A percentile compares a stretch with the other conserved stretches of the same genome.
Evolutionary conservation across 2,329 filamentous ascomycete genomes (phyloP).

Genomic region (Ophiosphaerella korrae): DNA sequence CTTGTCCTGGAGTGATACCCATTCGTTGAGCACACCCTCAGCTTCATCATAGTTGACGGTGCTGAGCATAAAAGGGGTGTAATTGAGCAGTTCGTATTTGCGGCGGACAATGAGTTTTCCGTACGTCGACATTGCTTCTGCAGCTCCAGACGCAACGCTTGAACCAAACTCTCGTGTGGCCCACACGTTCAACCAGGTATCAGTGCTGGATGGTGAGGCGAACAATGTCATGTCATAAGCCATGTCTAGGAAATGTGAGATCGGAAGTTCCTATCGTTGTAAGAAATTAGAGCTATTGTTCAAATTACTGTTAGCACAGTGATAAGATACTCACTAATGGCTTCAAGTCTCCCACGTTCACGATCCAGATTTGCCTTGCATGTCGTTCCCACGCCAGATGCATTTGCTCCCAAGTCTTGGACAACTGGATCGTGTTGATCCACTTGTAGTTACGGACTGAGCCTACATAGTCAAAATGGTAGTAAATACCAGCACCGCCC

Average conservation of each 20-base stretch:
- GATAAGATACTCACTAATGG: conserved; percentile 49
- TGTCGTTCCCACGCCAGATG: conserved; percentile 62
- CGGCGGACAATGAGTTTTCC: conserved; percentile 59
- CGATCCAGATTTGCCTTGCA: conserved; percentile 65
- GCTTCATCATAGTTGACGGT: conserved; percentile 65
- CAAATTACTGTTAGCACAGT: background rate
- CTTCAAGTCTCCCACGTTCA: conserved; percentile 69
- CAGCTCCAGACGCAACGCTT: conserved; percentile 52
- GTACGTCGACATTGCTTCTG: conserved; percentile 59
- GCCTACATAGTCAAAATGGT: conserved; percentile 66
- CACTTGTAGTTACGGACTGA: conserved; percentile 60
- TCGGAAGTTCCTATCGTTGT: conserved; percentile 38
- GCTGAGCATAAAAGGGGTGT: conserved; percentile 58
- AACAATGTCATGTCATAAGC: conserved; percentile 65
- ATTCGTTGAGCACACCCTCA: conserved; percentile 59
- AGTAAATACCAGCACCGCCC: conserved; percentile 68
- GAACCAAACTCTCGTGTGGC: conserved; percentile 61
- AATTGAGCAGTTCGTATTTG: conserved; percentile 64
- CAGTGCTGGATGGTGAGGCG: conserved; percentile 47
- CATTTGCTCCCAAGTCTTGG: conserved; percentile 68
- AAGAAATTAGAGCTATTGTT: too few relatives aligned
- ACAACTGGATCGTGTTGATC: conserved; percentile 67
- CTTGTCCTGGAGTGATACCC: conserved; percentile 55
- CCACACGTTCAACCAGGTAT: conserved; percentile 62
- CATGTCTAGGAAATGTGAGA: conserved; percentile 68